A percentile compares a stretch with the other conserved stretches of the same genome.
Evolutionary conservation across 768 basidiomycete species (phyloP).

Genomic region (Hydnum rufescens): DNA sequence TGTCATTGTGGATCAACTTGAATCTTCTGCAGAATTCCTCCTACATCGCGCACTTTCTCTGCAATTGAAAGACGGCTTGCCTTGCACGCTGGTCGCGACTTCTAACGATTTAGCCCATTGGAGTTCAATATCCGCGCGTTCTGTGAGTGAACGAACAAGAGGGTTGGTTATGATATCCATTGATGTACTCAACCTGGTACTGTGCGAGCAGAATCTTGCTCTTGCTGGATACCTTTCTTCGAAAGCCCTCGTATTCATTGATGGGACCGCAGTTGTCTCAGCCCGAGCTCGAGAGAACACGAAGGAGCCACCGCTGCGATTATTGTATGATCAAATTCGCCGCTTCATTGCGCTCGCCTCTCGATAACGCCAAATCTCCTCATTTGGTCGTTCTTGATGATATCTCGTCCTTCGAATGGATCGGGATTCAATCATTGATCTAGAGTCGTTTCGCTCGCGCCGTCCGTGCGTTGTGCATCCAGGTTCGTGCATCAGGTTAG

Average conservation of each 20-base stretch:
- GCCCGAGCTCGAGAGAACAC: background rate
- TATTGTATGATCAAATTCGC: background rate
- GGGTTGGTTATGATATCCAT: background rate
- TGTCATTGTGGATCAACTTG: constrained; percentile 48
- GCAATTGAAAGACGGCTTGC: constrained; percentile 29
- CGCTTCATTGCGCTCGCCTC: background rate
- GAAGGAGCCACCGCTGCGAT: background rate
- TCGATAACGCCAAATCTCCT: background rate
- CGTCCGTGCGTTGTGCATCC: constrained; percentile 30
- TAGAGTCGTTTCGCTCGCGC: constrained; percentile 41
- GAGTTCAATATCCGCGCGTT: constrained; percentile 42
- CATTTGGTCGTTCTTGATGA: background rate
- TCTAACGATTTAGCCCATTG: constrained; percentile 38
- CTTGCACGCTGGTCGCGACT: constrained; percentile 32
- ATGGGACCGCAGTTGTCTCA: background rate
- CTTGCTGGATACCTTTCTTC: background rate
- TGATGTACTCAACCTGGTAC: background rate
- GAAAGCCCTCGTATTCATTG: background rate
- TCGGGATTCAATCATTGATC: constrained; percentile 34
- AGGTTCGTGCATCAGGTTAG: background rate
- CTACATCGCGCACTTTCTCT: constrained; percentile 33
- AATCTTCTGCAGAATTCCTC: constrained; percentile 54
- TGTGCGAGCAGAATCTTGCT: background rate
- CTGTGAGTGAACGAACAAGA: constrained; percentile 27
- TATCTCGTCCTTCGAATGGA: constrained; percentile 35